A percentile compares a stretch with the other conserved stretches of the same genome.
Conservation (phyloP, 78 protist species). For the Dictyostelium brefeldianum region DNA sequence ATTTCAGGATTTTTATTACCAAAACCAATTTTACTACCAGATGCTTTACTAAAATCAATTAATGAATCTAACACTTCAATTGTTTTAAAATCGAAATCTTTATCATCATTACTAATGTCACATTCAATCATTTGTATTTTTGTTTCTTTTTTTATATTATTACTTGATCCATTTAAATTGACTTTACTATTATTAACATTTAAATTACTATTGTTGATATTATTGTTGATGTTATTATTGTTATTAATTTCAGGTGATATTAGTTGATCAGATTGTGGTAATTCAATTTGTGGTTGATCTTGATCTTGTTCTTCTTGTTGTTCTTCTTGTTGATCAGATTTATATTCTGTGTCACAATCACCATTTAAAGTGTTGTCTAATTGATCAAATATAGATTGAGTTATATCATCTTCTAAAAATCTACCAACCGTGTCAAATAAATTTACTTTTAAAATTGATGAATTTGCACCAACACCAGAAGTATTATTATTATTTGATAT, state of each 20-base stretch:
- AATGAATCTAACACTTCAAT: slow-evolving; percentile 17
- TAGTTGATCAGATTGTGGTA: not conserved
- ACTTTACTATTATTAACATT: no score
- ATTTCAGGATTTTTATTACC: slow-evolving; percentile 1
- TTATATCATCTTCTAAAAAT: not conserved
- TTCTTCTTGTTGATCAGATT: not conserved
- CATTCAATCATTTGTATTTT: no score
- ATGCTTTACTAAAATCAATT: not conserved
- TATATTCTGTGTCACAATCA: not conserved
- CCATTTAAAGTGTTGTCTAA: not conserved
- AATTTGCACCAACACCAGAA: no score
- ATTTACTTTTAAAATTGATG: slow-evolving; percentile 20
- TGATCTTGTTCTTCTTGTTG: not conserved
- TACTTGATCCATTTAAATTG: not conserved
- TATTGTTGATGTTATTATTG: not conserved
- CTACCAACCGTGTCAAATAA: slow-evolving; percentile 10
- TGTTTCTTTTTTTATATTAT: not conserved
- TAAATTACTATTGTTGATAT: not conserved
- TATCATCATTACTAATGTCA: not conserved
- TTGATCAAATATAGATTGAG: not conserved
- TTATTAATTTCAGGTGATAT: not conserved
- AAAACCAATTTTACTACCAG: not conserved
- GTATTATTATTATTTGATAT: not conserved
- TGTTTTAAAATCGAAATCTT: slow-evolving; percentile 20
- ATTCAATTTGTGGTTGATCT: not conserved